Evolutionary conservation across 768 basidiomycete genomes (phyloP).

Genomic region (Serendipita sp.): DNA sequence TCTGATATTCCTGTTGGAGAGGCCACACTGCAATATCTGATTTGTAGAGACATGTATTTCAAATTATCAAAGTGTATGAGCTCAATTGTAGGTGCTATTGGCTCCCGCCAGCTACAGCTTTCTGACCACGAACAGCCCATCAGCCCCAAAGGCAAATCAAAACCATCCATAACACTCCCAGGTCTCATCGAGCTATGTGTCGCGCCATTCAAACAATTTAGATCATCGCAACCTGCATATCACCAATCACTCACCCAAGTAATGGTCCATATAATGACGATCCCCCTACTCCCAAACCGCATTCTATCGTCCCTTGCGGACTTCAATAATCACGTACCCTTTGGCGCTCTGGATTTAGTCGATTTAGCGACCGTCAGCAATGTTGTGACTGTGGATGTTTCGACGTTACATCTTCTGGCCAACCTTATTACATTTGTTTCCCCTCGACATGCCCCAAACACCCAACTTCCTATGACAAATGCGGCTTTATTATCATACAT

Average conservation of each 20-base stretch:
- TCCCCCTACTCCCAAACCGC: constrained; percentile 66
- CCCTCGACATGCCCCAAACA: constrained; percentile 39
- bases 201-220: constrained; percentile 21
- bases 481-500: constrained; percentile 37
- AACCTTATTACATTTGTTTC: constrained; percentile 52
- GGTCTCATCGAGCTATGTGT: constrained; percentile 32
- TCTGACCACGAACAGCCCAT: constrained; percentile 26
- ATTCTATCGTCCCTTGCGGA: constrained; percentile 34
- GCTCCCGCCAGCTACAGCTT: neutral
- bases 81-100: neutral
- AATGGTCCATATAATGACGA: constrained; percentile 41
- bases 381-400: constrained; percentile 22
- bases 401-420: constrained; percentile 40
- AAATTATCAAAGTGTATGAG: neutral
- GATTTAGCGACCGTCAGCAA: constrained; percentile 14
- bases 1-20: neutral
- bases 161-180: constrained; percentile 35
- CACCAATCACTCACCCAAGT: constrained; percentile 24
- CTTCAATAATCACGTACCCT: constrained; percentile 31
- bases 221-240: constrained; percentile 16
- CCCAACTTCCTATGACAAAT: constrained; percentile 11
- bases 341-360: constrained; percentile 23
- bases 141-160: constrained; percentile 23
- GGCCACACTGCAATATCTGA: neutral
- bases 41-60: neutral